phyloP scores from a whole-genome alignment of 306 rosid genomes.

The Lablab purpureus region DNA sequence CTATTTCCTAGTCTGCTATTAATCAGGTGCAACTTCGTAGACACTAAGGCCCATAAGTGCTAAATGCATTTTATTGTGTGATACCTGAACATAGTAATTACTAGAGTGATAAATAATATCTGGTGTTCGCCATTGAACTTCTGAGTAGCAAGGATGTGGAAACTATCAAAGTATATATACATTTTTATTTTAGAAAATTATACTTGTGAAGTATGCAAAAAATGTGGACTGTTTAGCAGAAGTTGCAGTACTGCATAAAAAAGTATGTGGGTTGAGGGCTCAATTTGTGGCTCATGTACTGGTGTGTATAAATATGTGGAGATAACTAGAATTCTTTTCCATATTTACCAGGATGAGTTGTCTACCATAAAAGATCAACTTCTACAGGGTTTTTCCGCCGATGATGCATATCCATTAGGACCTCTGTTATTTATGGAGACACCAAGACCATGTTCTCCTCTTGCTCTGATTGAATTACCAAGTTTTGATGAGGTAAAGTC shows the following conservation, averaged over 20 bases:
- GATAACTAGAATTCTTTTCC: slow-evolving; percentile 30
- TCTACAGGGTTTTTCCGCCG: slow-evolving; percentile 82
- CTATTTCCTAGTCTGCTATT: background rate
- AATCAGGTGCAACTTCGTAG: background rate
- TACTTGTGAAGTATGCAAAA: slow-evolving; percentile 34
- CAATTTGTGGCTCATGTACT: slow-evolving; percentile 11
- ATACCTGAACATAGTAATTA: slow-evolving; percentile 2
- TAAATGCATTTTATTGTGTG: background rate
- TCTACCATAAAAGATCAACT: slow-evolving; percentile 76
- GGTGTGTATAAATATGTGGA: slow-evolving; percentile 13
- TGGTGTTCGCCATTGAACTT: slow-evolving; percentile 12
- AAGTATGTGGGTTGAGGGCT: background rate
- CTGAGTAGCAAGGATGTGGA: slow-evolving; percentile 27
- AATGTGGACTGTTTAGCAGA: slow-evolving; percentile 3
- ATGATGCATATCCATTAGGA: slow-evolving; percentile 87
- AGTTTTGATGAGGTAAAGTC: slow-evolving; percentile 75
- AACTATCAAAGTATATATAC: background rate
- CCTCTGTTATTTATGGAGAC: slow-evolving; percentile 96
- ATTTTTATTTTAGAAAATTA: background rate
- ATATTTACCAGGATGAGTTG: slow-evolving; percentile 71
- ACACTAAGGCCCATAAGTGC: background rate
- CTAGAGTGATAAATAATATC: slow-evolving; percentile 27
- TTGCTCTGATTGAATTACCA: slow-evolving; percentile 69
- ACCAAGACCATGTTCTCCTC: slow-evolving; percentile 84
- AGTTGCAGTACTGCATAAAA: background rate